Evolutionary conservation across 306 rosid genomes (phyloP).

Genomic region (Corylus americana): DNA sequence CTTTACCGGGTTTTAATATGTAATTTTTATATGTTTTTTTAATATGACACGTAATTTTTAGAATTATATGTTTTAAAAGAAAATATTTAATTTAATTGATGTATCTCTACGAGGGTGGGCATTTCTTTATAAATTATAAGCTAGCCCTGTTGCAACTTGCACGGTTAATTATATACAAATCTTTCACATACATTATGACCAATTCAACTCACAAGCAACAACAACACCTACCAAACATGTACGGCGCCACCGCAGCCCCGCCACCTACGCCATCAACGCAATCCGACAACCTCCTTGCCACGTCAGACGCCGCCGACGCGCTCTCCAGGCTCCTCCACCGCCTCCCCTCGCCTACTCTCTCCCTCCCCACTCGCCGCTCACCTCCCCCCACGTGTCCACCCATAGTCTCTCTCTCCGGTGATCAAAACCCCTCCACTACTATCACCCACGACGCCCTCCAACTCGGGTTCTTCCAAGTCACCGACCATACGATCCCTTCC

Average conservation of each 20-base stretch:
- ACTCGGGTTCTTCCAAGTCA: slow-evolving; percentile 75
- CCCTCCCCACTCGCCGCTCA: slow-evolving; percentile 62
- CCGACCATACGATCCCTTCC: slow-evolving; percentile 49
- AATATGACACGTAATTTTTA: no score
- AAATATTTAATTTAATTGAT: no score
- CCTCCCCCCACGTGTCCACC: slow-evolving; percentile 51
- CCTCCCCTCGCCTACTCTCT: slow-evolving; percentile 76
- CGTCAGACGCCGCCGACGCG: slow-evolving; percentile 59
- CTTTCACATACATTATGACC: slow-evolving; percentile 38
- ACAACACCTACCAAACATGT: slow-evolving; percentile 34
- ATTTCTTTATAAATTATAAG: no score
- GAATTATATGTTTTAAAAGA: no score
- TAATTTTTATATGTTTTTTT: no score
- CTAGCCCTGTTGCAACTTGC: no score
- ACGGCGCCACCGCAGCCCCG: slow-evolving; percentile 80
- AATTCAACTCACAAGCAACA: slow-evolving; percentile 58
- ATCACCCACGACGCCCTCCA: slow-evolving; percentile 19
- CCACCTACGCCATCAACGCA: slow-evolving; percentile 78
- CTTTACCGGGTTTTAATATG: no score
- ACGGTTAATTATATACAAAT: no score
- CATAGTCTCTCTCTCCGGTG: slow-evolving; percentile 44
- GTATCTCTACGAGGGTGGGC: no score
- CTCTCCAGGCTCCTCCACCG: slow-evolving; percentile 76
- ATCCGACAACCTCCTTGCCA: slow-evolving; percentile 33
- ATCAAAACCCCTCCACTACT: slow-evolving; percentile 1